Percentiles rank a stretch among this genome's conserved stretches.
Evolutionary conservation across 2,329 filamentous ascomycete genomes (phyloP).

Genomic region (Paecilomyces fulvus): DNA sequence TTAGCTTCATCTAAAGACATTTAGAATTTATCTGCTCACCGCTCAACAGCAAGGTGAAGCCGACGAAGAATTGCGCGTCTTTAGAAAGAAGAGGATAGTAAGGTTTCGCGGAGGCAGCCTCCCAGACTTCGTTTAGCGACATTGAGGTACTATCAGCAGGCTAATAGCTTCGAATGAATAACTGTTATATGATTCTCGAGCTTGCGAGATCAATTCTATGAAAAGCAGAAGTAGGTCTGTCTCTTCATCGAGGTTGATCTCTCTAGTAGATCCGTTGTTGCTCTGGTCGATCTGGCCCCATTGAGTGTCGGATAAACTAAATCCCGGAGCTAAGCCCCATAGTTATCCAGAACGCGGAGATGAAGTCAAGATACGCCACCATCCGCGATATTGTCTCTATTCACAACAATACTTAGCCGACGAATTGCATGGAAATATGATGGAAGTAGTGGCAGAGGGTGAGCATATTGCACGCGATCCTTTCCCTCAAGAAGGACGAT

Average conservation of each 20-base stretch:
- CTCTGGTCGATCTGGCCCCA: conserved; percentile 15
- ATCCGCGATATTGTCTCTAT: background rate
- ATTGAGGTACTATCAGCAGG: conserved; percentile 17
- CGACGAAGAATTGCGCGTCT: conserved; percentile 73
- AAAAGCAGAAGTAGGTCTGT: background rate
- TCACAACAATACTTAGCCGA: conserved; percentile 1
- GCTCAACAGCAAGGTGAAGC: conserved; percentile 63
- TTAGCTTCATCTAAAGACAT: background rate
- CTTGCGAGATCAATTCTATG: background rate
- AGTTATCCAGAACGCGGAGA: conserved; percentile 12
- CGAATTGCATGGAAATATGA: conserved; percentile 12
- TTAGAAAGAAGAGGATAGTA: conserved; percentile 76
- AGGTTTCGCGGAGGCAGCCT: conserved; percentile 78
- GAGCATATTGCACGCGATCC: conserved; percentile 8
- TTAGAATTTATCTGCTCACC: conserved; percentile 35
- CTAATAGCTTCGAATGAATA: background rate
- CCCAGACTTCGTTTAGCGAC: conserved; percentile 84
- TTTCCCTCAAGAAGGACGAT: background rate
- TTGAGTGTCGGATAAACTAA: conserved; percentile 14
- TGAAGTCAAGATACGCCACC: conserved; percentile 1
- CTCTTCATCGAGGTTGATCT: background rate
- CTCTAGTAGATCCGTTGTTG: conserved; percentile 6
- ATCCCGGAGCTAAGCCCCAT: conserved; percentile 13
- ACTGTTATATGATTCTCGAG: background rate
- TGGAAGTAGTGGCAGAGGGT: conserved; percentile 24